phyloP scores from a whole-genome alignment of 2,329 filamentous ascomycete species.

The Aspergillus intermedius region DNA sequence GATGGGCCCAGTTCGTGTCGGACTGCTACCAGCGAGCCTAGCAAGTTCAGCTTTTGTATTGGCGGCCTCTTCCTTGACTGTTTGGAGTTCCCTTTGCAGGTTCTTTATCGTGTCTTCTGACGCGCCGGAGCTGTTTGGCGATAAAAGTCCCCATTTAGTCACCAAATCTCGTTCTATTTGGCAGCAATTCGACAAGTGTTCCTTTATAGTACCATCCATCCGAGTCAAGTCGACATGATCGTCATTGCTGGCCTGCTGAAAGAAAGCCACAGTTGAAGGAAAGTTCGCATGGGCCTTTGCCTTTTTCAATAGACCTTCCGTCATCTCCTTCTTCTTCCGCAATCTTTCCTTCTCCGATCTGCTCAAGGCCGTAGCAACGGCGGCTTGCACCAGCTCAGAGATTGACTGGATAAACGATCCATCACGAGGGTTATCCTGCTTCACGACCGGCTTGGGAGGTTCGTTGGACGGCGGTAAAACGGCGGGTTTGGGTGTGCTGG shows the following conservation, averaged over 20 bases:
- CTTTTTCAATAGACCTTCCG: slow-evolving; percentile 33
- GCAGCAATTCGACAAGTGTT: slow-evolving; percentile 10
- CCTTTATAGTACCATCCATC: slow-evolving; percentile 15
- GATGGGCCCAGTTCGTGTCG: background rate
- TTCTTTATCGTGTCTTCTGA: slow-evolving; percentile 8
- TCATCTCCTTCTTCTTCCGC: slow-evolving; percentile 22
- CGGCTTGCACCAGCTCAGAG: slow-evolving; percentile 14
- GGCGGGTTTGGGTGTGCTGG: background rate
- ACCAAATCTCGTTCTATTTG: slow-evolving; percentile 11
- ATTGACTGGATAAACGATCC: slow-evolving; percentile 38
- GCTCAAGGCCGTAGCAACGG: slow-evolving; percentile 18
- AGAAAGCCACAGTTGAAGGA: slow-evolving; percentile 17
- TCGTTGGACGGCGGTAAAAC: background rate
- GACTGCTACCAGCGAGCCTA: background rate
- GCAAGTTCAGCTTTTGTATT: background rate
- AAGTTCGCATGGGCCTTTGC: slow-evolving; percentile 15
- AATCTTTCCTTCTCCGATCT: slow-evolving; percentile 21
- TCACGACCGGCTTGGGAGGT: background rate
- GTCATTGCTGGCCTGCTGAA: slow-evolving; percentile 13
- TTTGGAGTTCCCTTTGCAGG: slow-evolving; percentile 12
- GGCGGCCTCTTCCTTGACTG: slow-evolving; percentile 1
- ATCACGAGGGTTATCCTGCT: background rate
- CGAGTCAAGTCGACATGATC: slow-evolving; percentile 13
- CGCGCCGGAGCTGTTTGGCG: background rate
- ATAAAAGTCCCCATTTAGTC: slow-evolving; percentile 5